Base-by-base conservation (phyloP, 192 early-diverging fungal species). In the Umbelopsis ramanniana region DNA sequence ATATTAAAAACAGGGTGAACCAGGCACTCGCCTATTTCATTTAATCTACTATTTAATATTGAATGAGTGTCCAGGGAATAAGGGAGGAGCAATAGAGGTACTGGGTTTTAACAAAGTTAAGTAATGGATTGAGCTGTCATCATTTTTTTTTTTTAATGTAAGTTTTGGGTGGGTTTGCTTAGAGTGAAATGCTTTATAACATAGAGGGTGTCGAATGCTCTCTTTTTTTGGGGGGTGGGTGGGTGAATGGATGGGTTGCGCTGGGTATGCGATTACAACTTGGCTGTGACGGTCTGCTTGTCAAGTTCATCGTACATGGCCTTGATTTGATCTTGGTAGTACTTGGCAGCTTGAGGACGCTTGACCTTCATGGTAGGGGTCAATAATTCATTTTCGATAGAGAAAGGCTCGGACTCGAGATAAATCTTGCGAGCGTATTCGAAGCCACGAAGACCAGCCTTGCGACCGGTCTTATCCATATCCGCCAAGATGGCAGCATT, bases 311-410 rank as follows among this genome's bases (percentile, higher is more conserved):
- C 84, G 68, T 95, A 95, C 88, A 95, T 88, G 22, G 72, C 80
- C 69, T 84, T 83, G 73, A 95, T 91, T 38, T 88, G 79, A 10
- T 76, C 35, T 66, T 82, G 74, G 75, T 93, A 95, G 75, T 89
- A 76, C 60, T 86, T 84, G 35, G 86, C 87, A 11, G 89, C 89
- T 71, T 94, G 89, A 55, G 89, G 89, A 74, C 95, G 88, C 69
- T 93, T 94, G 43, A 95, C 84, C 86, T 98, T 98, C 87, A 96
- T 70, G 8, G 92, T 93, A 3, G 94, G 93, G 0, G 95, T 95
- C 74, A 96, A 81, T 29, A 93, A 83, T 5, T 83, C 91, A 29
- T 93, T 88, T 69, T 90, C 88, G 26, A 92, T 84, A 9, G 85
- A 73, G 78, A 95, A 95, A 23, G 88, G 76, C n/a, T 86, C 85